Conservation (phyloP, 2,329 filamentous ascomycete genomes). For the Penicillium sp. region DNA sequence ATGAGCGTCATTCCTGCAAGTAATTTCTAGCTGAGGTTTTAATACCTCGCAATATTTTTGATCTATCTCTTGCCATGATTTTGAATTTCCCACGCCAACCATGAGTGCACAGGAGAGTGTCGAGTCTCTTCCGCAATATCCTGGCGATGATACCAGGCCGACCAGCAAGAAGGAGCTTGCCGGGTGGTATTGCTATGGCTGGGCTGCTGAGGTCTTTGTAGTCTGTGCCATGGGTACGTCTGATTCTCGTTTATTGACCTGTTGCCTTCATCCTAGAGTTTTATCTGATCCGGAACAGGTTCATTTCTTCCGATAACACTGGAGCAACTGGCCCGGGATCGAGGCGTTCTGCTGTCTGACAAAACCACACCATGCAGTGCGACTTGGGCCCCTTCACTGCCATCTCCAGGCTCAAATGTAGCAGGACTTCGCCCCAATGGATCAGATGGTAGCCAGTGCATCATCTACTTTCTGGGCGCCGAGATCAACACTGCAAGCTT, state of each 20-base stretch:
- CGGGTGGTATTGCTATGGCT: constrained; percentile 95
- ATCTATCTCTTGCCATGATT: not conserved
- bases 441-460: constrained; percentile 63
- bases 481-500: constrained; percentile 96
- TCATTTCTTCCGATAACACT: constrained; percentile 95
- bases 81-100: not conserved
- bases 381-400: constrained; percentile 53
- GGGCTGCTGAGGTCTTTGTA: constrained; percentile 94
- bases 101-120: constrained; percentile 17
- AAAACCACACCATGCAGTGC: constrained; percentile 70
- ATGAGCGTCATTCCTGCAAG: not conserved
- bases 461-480: constrained; percentile 76
- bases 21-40: not conserved
- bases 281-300: constrained; percentile 50
- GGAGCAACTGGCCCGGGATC: constrained; percentile 88
- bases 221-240: constrained; percentile 73
- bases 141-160: constrained; percentile 81
- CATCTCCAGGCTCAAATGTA: constrained; percentile 1
- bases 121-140: constrained; percentile 58
- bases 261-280: constrained; percentile 9
- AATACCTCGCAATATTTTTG: not conserved
- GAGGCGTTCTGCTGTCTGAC: constrained; percentile 81
- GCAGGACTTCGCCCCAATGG: constrained; percentile 21
- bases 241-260: not conserved
- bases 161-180: constrained; percentile 84